phyloP scores from a whole-genome alignment of 192 early-diverging fungal genomes.

The Coemansia sp. region DNA sequence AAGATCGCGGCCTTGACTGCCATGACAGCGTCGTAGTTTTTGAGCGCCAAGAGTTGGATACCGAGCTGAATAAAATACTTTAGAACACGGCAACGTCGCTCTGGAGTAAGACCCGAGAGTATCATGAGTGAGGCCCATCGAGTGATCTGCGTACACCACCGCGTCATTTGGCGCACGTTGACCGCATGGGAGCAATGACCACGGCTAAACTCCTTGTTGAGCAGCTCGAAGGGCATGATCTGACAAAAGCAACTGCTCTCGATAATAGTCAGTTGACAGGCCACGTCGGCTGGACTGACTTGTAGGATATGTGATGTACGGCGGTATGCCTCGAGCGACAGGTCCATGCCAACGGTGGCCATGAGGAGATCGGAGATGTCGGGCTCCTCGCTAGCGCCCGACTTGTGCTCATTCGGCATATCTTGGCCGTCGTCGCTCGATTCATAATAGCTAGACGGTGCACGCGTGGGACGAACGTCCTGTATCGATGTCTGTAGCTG shows the following conservation, averaged over 20 bases:
- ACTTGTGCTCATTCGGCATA: background rate
- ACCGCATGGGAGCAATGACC: slow-evolving; percentile 53
- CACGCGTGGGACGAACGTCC: background rate
- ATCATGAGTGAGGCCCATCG: slow-evolving; percentile 78
- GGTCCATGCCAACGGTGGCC: slow-evolving; percentile 50
- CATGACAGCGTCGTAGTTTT: slow-evolving; percentile 75
- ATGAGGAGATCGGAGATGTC: slow-evolving; percentile 50
- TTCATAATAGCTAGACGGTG: background rate
- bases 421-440: slow-evolving; percentile 3
- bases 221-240: slow-evolving; percentile 71
- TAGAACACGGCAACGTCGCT: slow-evolving; percentile 63
- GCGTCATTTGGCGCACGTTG: slow-evolving; percentile 74
- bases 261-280: slow-evolving; percentile 84
- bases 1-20: slow-evolving; percentile 77
- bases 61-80: slow-evolving; percentile 82
- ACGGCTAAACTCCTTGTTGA: slow-evolving; percentile 64
- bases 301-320: slow-evolving; percentile 62
- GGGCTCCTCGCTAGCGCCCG: slow-evolving; percentile 26
- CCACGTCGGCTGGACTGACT: slow-evolving; percentile 76
- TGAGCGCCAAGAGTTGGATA: slow-evolving; percentile 56
- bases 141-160: slow-evolving; percentile 69
- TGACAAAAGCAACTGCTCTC: slow-evolving; percentile 63
- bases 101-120: slow-evolving; percentile 67
- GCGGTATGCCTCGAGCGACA: slow-evolving; percentile 60
- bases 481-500: background rate